Evolutionary conservation across 2,329 filamentous ascomycete species (phyloP).

Genomic region (Claviceps digitariae): DNA sequence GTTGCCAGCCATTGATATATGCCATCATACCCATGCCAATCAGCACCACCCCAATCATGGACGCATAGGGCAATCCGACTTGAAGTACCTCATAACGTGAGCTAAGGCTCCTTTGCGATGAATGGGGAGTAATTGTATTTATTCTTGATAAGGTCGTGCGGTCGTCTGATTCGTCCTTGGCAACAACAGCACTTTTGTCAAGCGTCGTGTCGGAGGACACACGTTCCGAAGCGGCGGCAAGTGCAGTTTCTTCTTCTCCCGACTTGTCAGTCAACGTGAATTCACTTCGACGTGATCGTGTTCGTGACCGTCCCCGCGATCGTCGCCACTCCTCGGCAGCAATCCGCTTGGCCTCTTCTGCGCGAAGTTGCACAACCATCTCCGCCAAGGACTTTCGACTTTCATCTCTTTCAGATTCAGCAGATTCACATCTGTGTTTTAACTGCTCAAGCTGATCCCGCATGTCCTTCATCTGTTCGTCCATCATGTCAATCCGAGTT

Average conservation of each 20-base stretch:
- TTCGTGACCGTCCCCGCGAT: not conserved
- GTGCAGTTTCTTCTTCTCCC: not conserved
- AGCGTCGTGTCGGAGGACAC: not conserved
- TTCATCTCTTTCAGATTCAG: slow-evolving; percentile 62
- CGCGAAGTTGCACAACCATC: slow-evolving; percentile 73
- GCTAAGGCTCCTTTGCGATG: slow-evolving; percentile 24
- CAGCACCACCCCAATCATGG: slow-evolving; percentile 69
- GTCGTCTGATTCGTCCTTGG: slow-evolving; percentile 22
- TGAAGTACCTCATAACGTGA: slow-evolving; percentile 30
- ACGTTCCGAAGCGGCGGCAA: not conserved
- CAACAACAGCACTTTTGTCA: slow-evolving; percentile 10
- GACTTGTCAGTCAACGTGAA: slow-evolving; percentile 5
- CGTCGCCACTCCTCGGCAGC: slow-evolving; percentile 28
- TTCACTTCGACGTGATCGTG: slow-evolving; percentile 14
- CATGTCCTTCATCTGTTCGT: slow-evolving; percentile 68
- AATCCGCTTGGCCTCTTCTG: slow-evolving; percentile 42
- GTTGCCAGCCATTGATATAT: slow-evolving; percentile 72
- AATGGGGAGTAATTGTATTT: slow-evolving; percentile 35
- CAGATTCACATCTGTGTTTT: slow-evolving; percentile 62
- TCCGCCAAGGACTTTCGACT: slow-evolving; percentile 66
- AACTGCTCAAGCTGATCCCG: slow-evolving; percentile 68
- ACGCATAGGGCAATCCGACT: slow-evolving; percentile 59
- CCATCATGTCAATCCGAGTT: slow-evolving; percentile 60
- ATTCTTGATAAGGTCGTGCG: slow-evolving; percentile 31
- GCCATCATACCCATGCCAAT: slow-evolving; percentile 76